Percentiles rank a stretch among this genome's conserved stretches.
Conservation (phyloP, 169 alveolate species). For the Cryptosporidium parvum region DNA sequence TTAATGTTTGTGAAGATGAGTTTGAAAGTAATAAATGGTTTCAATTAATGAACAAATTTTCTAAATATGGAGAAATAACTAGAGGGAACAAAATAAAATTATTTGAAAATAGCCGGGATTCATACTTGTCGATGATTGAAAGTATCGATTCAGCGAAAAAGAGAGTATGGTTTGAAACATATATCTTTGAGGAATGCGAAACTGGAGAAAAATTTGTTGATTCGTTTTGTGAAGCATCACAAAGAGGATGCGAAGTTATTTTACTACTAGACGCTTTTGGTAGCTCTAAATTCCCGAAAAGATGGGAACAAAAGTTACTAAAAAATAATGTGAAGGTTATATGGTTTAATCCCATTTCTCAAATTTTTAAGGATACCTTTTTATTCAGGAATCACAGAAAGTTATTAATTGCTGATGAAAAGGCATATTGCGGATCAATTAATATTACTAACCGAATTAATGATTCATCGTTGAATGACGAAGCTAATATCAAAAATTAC, state of each 20-base stretch:
- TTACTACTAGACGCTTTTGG: slow-evolving; percentile 82
- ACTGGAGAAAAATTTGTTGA: slow-evolving; percentile 81
- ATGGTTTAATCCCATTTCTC: slow-evolving; percentile 77
- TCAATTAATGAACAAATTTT: slow-evolving; percentile 4
- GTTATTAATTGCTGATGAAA: slow-evolving; percentile 81
- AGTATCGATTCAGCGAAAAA: slow-evolving; percentile 81
- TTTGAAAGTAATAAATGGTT: slow-evolving; percentile 54
- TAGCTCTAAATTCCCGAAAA: slow-evolving; percentile 70
- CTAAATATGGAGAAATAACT: slow-evolving; percentile 78
- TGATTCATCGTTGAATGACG: not conserved
- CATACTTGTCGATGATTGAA: slow-evolving; percentile 62
- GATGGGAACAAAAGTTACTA: slow-evolving; percentile 70
- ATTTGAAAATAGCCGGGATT: slow-evolving; percentile 70
- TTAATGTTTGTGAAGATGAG: not conserved
- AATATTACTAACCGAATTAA: slow-evolving; percentile 79
- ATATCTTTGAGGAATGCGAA: slow-evolving; percentile 87
- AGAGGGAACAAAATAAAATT: slow-evolving; percentile 78
- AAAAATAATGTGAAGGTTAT: slow-evolving; percentile 65
- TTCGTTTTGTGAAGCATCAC: slow-evolving; percentile 85
- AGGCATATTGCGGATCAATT: slow-evolving; percentile 88
- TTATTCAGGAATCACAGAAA: slow-evolving; percentile 87
- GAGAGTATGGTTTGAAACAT: slow-evolving; percentile 86
- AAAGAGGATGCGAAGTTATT: slow-evolving; percentile 86
- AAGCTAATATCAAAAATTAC: slow-evolving; percentile 64
- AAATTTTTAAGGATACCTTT: slow-evolving; percentile 74